Conservation (phyloP, 2,329 filamentous ascomycete species). For the Monilinia vaccinii-corymbosi region DNA sequence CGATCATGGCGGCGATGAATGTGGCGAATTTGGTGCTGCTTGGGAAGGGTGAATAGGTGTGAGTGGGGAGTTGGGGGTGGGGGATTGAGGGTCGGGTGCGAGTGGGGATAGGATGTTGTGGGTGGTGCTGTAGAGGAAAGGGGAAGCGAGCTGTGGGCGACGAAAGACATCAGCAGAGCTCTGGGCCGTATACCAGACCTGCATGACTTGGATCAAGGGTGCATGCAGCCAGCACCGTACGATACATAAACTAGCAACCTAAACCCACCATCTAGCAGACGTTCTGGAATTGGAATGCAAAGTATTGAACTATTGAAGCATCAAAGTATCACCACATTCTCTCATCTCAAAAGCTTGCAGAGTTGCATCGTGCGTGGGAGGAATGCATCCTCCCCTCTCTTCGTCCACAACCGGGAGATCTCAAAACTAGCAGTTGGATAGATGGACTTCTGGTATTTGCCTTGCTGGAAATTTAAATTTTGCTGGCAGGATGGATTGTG, state of each 20-base stretch:
- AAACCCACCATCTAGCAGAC: neutral
- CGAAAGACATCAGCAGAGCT: neutral
- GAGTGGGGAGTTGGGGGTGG: neutral
- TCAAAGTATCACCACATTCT: neutral
- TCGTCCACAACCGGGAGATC: no score
- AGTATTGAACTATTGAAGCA: neutral
- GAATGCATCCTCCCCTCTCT: no score
- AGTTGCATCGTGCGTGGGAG: no score
- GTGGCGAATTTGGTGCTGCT: conserved; percentile 64
- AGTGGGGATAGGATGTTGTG: neutral
- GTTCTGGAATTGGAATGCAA: no score
- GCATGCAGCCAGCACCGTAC: no score
- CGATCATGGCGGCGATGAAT: conserved; percentile 61
- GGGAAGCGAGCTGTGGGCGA: neutral
- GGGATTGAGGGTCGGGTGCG: no score
- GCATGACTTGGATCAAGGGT: neutral
- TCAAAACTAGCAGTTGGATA: no score
- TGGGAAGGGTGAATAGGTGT: conserved; percentile 32
- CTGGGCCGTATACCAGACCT: neutral
- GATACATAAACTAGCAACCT: neutral
- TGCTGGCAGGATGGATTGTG: no score
- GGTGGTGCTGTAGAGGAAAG: neutral
- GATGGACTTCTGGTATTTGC: no score
- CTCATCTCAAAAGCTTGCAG: neutral
- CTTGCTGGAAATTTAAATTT: no score